phyloP scores from a whole-genome alignment of 768 basidiomycete genomes.

The Naganishia onofrii region DNA sequence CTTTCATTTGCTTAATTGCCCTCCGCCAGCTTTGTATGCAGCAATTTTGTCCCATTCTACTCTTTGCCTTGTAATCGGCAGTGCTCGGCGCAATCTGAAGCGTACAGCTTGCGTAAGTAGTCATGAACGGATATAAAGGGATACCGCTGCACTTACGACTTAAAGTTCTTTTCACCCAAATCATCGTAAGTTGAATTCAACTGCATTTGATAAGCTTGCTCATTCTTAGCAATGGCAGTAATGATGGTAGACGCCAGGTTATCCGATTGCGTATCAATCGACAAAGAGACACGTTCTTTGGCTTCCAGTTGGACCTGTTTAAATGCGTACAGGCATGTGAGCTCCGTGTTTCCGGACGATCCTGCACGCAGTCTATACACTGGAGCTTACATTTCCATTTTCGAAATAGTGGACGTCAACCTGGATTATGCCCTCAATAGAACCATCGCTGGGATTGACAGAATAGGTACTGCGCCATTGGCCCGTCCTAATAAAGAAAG shows the following conservation, averaged over 20 bases:
- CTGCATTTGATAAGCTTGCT: slow-evolving; percentile 76
- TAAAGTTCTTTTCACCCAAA: slow-evolving; percentile 92
- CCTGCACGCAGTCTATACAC: not conserved
- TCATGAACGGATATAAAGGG: not conserved
- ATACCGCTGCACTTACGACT: slow-evolving; percentile 54
- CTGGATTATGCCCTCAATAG: slow-evolving; percentile 68
- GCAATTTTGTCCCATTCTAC: slow-evolving; percentile 92
- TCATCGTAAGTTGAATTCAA: slow-evolving; percentile 79
- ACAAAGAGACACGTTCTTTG: slow-evolving; percentile 65
- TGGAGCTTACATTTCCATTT: slow-evolving; percentile 75
- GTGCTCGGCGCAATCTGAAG: slow-evolving; percentile 69
- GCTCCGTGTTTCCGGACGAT: not conserved
- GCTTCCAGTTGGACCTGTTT: slow-evolving; percentile 83
- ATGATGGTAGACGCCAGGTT: slow-evolving; percentile 58
- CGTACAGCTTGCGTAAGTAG: not conserved
- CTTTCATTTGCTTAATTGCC: slow-evolving; percentile 16
- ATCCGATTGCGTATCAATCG: slow-evolving; percentile 43
- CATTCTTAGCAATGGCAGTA: slow-evolving; percentile 63
- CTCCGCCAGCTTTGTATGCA: slow-evolving; percentile 40
- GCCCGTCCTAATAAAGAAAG: slow-evolving; percentile 67
- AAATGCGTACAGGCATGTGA: not conserved
- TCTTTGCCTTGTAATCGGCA: slow-evolving; percentile 89
- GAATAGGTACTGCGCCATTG: slow-evolving; percentile 87
- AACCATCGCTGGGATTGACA: slow-evolving; percentile 65
- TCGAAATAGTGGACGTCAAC: slow-evolving; percentile 96